Conservation (phyloP, 2,329 filamentous ascomycete genomes). For the Cercospora berteroae region DNA sequence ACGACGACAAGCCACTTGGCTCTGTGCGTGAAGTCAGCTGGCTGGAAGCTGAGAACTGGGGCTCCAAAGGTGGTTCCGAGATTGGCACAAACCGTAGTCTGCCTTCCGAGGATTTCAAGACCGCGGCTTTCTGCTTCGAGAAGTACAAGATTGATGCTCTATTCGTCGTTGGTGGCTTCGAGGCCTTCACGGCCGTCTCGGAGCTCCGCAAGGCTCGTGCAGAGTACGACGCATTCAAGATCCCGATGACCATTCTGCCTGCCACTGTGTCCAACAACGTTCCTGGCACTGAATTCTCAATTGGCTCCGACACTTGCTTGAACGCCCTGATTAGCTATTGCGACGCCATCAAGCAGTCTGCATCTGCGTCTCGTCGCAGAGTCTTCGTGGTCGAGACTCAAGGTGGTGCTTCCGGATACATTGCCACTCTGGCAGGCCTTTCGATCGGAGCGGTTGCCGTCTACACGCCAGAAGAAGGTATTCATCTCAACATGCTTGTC, state of each 20-base stretch:
- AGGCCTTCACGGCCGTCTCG: conserved; percentile 89
- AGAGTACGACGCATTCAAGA: conserved; percentile 80
- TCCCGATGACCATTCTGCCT: conserved; percentile 85
- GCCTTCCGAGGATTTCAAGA: conserved; percentile 80
- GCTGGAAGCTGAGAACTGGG: conserved; percentile 94
- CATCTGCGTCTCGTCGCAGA: conserved; percentile 84
- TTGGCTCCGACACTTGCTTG: conserved; percentile 93
- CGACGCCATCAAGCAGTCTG: conserved; percentile 96
- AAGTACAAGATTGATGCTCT: conserved; percentile 86
- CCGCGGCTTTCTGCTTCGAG: conserved; percentile 77
- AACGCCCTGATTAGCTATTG: conserved; percentile 95
- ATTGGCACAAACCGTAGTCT: conserved; percentile 96
- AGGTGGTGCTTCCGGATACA: conserved; percentile 88
- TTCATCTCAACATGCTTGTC: conserved; percentile 88
- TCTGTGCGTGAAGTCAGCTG: conserved; percentile 84
- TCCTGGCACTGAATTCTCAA: conserved; percentile 92
- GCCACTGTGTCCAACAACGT: conserved; percentile 99
- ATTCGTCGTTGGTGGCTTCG: conserved; percentile 87
- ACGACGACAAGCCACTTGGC: conserved; percentile 75
- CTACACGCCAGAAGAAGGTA: conserved; percentile 95
- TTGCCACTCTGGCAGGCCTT: conserved; percentile 85
- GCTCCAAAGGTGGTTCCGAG: conserved; percentile 93
- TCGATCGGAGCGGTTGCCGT: conserved; percentile 90
- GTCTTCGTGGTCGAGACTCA: conserved; percentile 99
- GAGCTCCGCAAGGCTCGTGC: conserved; percentile 79